Evolutionary conservation across 305 asterid species (phyloP), one percentile per base, ranked within the genome.

Genomic region (Petunia hybrid): DNA sequence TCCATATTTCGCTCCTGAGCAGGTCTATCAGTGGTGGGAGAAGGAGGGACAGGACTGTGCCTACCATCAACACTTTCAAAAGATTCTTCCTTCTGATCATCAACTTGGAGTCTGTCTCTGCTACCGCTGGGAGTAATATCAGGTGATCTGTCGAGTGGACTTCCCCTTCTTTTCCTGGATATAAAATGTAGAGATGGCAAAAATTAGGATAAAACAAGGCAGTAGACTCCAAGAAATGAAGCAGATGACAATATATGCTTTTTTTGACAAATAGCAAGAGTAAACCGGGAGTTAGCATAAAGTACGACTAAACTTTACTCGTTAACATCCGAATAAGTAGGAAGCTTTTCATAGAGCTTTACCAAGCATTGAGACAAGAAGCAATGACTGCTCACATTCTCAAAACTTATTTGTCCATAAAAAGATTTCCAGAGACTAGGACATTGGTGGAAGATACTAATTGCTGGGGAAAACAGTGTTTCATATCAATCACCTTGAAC

Each of bases 111-210:
- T 62, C 81, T 93, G 76, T 84, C 82, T 76, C 76, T 81, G 80
- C 84, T 85, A 51, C 66, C 89, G 71, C 84, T 85, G 68, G 83
- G 73, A 75, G 85, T 79, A 80, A 65, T 85, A 83, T 68, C 77
- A 10, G 97, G 90, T 65, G 96, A 87, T 74, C 82, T 84, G 55
- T 61, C 67, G 38, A 5, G 80, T 82, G 78, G 83, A 81, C 91
- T 89, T 82, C 86, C 90, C 80, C 83, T 91, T 77, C 87, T 71
- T 82, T 84, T 80, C 92, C 98, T 95, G 81, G 41, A 62, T 62
- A 59, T 61, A 42, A 78, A 35, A 56, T 51, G 63, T 4, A n/a
- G 78, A 51, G 42, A 45, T 4, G 31, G 63, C 40, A 31, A 73
- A 73, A 35, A 73, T 73, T 73, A 51, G 78, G 78, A 35, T 16